Evolutionary conservation across 1,284 basidiomycete genomes (phyloP).

Genomic region (Schizophyllum commune): DNA sequence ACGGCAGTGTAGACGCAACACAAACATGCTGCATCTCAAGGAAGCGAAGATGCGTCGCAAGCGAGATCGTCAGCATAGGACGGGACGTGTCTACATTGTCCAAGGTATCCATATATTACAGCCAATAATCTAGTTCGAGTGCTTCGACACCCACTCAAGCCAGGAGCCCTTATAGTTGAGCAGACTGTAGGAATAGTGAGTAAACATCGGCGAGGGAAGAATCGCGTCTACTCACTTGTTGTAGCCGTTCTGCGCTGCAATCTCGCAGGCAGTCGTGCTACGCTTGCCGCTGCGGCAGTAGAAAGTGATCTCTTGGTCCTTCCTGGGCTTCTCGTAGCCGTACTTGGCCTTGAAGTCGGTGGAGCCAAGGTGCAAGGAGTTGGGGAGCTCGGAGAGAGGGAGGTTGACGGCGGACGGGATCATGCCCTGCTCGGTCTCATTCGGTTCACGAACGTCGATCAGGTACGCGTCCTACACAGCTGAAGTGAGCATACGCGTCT

Average conservation of each 20-base stretch:
- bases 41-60: neutral
- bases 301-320: constrained; percentile 79
- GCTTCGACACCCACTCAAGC: constrained; percentile 82
- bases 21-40: too few species aligned
- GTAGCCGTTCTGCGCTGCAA: constrained; percentile 81
- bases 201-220: neutral
- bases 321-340: constrained; percentile 80
- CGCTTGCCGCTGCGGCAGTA: constrained; percentile 93
- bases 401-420: constrained; percentile 95
- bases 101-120: neutral
- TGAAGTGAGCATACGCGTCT: neutral
- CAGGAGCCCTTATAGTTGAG: constrained; percentile 90
- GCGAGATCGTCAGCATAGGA: neutral
- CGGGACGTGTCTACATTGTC: neutral
- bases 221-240: constrained; percentile 51
- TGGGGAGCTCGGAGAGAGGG: constrained; percentile 75
- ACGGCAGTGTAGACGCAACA: too few species aligned
- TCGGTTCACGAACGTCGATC: constrained; percentile 90
- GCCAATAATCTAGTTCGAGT: constrained; percentile 25
- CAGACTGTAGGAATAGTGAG: constrained; percentile 38
- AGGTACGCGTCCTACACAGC: constrained; percentile 56
- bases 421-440: constrained; percentile 89
- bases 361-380: constrained; percentile 57
- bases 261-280: constrained; percentile 76
- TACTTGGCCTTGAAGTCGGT: constrained; percentile 62